Percentiles rank a stretch among this genome's conserved stretches.
Evolutionary conservation across 495 filamentous ascomycete genomes (phyloP).

Genomic region (Cercophora newfieldiana): DNA sequence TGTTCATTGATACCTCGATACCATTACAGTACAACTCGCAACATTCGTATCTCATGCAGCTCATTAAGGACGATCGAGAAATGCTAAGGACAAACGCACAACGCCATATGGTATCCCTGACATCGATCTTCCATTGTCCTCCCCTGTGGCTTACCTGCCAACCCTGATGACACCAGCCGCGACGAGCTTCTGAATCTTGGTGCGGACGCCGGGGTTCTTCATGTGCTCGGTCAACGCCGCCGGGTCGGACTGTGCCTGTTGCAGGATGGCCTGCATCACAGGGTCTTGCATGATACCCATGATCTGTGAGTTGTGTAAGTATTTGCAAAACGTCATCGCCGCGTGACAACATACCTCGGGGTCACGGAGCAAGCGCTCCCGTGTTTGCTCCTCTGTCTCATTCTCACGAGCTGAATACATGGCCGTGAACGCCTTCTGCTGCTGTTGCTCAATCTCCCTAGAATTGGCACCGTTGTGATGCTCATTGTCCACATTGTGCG

Average conservation of each 20-base stretch:
- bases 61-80: conserved; percentile 20
- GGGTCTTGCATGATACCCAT: conserved; percentile 90
- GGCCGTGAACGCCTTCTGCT: conserved; percentile 88
- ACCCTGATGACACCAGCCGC: conserved; percentile 89
- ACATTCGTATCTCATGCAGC: conserved; percentile 20
- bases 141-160: conserved; percentile 48
- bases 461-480: conserved; percentile 68
- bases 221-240: conserved; percentile 93
- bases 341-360: conserved; percentile 72
- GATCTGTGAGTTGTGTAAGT: conserved; percentile 59
- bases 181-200: conserved; percentile 88
- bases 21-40: background rate
- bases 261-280: conserved; percentile 95
- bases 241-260: conserved; percentile 92
- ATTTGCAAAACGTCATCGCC: background rate
- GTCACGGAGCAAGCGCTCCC: conserved; percentile 86
- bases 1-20: background rate
- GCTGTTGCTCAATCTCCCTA: conserved; percentile 88
- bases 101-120: background rate
- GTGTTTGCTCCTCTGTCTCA: conserved; percentile 95
- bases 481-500: conserved; percentile 68
- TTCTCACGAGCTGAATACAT: conserved; percentile 88
- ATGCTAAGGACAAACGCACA: background rate
- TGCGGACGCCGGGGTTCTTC: conserved; percentile 80
- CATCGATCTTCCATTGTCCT: background rate